phyloP scores from a whole-genome alignment of 768 basidiomycete species.

The Kwoniella heveanensis region DNA sequence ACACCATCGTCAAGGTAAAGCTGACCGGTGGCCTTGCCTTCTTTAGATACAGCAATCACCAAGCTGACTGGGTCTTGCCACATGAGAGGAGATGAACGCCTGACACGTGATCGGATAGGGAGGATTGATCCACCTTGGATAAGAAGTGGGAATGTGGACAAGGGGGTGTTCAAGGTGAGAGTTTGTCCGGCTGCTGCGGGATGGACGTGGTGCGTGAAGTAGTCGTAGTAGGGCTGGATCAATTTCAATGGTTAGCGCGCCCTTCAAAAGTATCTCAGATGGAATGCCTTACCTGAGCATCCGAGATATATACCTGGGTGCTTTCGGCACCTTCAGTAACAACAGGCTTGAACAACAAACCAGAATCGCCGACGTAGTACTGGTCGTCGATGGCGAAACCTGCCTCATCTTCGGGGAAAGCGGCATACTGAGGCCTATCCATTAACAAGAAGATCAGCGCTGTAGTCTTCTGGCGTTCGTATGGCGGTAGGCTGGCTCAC shows the following conservation, averaged over 20 bases:
- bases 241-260: no score
- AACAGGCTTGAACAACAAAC: constrained; percentile 88
- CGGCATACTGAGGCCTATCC: constrained; percentile 86
- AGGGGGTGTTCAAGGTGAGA: constrained; percentile 75
- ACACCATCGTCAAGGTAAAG: constrained; percentile 95
- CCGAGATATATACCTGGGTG: constrained; percentile 77
- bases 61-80: constrained; percentile 90
- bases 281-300: constrained; percentile 67
- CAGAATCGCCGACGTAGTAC: constrained; percentile 84
- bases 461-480: no score
- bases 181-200: constrained; percentile 55
- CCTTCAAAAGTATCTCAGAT: no score
- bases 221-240: constrained; percentile 86
- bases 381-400: constrained; percentile 94
- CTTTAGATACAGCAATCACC: constrained; percentile 67
- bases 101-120: constrained; percentile 80
- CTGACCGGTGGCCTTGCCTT: constrained; percentile 72
- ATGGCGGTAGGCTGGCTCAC: constrained; percentile 60
- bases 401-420: constrained; percentile 82
- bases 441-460: background rate
- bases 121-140: constrained; percentile 89
- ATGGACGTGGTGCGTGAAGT: constrained; percentile 72
- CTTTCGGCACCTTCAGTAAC: constrained; percentile 71
- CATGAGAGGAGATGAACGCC: constrained; percentile 84
- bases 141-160: constrained; percentile 79